These are phyloP conservation scores for Exophiala sp. DNA, from an alignment of 2,329 filamentous ascomycete genomes.

Conservation along the genomic window DNA sequence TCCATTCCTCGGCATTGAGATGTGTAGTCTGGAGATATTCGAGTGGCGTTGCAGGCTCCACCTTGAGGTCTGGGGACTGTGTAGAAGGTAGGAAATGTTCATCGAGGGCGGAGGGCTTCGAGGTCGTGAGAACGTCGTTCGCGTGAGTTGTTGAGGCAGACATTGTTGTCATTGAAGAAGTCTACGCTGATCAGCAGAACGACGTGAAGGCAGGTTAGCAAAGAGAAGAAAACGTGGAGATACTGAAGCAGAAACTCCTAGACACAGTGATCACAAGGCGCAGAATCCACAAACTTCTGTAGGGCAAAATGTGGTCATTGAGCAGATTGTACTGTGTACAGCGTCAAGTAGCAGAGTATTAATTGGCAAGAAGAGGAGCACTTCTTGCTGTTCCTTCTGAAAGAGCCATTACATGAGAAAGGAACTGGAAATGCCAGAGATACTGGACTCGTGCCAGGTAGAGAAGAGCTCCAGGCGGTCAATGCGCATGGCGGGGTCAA, in stretches of 20 bases:
- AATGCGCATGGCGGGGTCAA: too few species aligned
- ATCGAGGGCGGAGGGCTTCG: slow-evolving; percentile 31
- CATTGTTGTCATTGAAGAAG: slow-evolving; percentile 7
- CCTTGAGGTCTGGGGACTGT: slow-evolving; percentile 49
- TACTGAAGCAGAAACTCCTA: neutral
- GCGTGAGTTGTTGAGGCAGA: neutral
- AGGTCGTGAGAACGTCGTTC: slow-evolving; percentile 4
- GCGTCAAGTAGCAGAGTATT: too few species aligned
- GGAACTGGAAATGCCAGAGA: too few species aligned
- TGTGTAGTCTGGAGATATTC: slow-evolving; percentile 53
- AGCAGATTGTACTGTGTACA: too few species aligned
- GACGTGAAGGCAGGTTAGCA: neutral
- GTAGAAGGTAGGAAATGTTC: slow-evolving; percentile 43
- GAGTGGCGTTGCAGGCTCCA: slow-evolving; percentile 53
- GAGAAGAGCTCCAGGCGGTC: too few species aligned
- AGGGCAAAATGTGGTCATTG: neutral
- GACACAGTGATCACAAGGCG: neutral
- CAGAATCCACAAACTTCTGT: neutral
- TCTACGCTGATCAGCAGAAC: neutral
- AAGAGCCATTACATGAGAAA: too few species aligned
- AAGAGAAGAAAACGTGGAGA: neutral
- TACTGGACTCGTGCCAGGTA: too few species aligned
- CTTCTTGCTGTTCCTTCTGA: too few species aligned
- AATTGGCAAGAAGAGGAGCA: too few species aligned
- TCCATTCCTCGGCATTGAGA: slow-evolving; percentile 57